Base-by-base conservation (phyloP, 495 filamentous ascomycete species). In the Trypethelium eluteriae region DNA sequence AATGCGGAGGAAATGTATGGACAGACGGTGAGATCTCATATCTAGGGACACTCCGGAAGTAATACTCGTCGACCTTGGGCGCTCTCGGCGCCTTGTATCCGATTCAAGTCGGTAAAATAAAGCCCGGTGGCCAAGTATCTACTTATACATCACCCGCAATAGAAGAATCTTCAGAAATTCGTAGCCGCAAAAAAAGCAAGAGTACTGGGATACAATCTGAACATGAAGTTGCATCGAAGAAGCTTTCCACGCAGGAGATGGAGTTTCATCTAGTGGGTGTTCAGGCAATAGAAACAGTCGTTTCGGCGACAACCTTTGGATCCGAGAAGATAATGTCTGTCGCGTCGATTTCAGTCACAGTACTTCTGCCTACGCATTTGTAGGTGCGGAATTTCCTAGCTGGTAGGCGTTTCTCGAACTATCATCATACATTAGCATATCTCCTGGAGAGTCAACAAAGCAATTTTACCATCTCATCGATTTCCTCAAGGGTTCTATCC, bases 381-480 rank as follows among this genome's bases (percentile, higher is more conserved):
- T 82, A 81, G 38, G 75, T 76, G 64, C 76, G 71, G 72, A 83
- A 83, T 68, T 78, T 78, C 25, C 79, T 73, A 32, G 81, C 81
- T 0, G 81, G 77, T 3, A 83, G 68, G 4, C 69, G 71, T 4
- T 77, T 75, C 66, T 81, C 81, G 71, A 83, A 83, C 53, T 59
- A 36, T 11, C 10, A 59, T 14, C 5, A 59, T 36, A 9, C 5
- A 36, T 59, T 34, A 59, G 53, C 53, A 36, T 34, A 36, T 5
- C 78, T 77, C 62, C 62, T 56, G 41, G 38, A 36, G 34, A 32
- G 18, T 14, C 35, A 11, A 3, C 12, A n/a, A 41, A 68, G 16
- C 38, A 41, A 59, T 59, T 32, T 59, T 39, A 73, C 80, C 74
- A 86, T 84, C 71, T 81, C 80, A 67, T 87, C 83, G 36, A 86